A percentile compares a stretch with the other conserved stretches of the same genome.
phyloP scores from a whole-genome alignment of 331 rosid genomes.

The Phaseolus coccineus region DNA sequence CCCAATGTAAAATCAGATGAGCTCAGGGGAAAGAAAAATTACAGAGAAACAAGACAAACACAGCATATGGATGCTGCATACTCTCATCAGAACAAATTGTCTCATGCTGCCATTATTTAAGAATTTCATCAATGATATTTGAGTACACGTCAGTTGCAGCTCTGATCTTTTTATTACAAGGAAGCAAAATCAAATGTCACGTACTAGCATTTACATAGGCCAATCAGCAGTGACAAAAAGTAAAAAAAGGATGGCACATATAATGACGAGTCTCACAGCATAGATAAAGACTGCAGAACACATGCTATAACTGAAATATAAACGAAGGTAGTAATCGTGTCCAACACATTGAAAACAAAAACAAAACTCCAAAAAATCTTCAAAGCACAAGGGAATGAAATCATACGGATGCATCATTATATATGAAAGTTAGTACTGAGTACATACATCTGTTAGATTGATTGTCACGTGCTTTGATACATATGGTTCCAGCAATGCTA shows the following conservation, averaged over 20 bases:
- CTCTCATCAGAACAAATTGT: neutral
- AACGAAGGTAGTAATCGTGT: conserved; percentile 24
- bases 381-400: conserved; percentile 23
- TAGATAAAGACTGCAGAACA: neutral
- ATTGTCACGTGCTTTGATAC: conserved; percentile 65
- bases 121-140: neutral
- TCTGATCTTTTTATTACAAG: neutral
- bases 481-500: conserved; percentile 69
- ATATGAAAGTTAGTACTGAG: conserved; percentile 39
- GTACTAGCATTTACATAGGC: neutral
- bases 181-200: neutral
- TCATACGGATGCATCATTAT: conserved; percentile 33
- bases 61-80: conserved; percentile 5
- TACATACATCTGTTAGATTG: conserved; percentile 72
- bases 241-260: neutral
- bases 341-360: neutral
- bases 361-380: conserved; percentile 5
- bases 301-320: conserved; percentile 8
- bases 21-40: neutral
- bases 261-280: neutral
- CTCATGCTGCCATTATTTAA: neutral
- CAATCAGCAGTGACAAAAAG: neutral
- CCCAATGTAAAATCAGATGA: conserved; percentile 13
- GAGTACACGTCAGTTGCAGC: neutral
- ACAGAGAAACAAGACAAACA: conserved; percentile 4